phyloP scores from a whole-genome alignment of 2,329 filamentous ascomycete genomes.

The Alternaria brassicae region DNA sequence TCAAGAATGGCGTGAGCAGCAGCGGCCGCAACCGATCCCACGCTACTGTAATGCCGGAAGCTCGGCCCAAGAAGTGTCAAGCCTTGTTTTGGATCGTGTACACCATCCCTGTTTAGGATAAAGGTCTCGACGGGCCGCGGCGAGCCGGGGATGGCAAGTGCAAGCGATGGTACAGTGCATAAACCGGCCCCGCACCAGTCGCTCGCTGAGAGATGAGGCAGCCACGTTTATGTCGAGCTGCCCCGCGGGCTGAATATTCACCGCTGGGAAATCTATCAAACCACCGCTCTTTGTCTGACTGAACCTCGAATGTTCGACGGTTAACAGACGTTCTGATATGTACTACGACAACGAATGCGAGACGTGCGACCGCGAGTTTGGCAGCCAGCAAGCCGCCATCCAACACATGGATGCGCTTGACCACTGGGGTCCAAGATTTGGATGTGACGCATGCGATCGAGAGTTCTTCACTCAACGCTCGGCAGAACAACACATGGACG shows the following conservation, averaged over 20 bases:
- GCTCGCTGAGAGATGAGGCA: not conserved
- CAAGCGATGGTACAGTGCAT: too few relatives aligned
- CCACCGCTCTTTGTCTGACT: not conserved
- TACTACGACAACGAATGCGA: slow-evolving; percentile 18
- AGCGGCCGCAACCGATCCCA: too few relatives aligned
- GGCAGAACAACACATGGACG: slow-evolving; percentile 22
- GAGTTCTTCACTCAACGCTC: slow-evolving; percentile 14
- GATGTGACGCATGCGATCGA: slow-evolving; percentile 4
- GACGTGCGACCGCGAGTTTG: slow-evolving; percentile 18
- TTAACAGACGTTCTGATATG: not conserved
- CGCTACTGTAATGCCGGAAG: too few relatives aligned
- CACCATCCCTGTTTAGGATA: too few relatives aligned
- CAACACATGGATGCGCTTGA: not conserved
- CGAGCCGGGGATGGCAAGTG: too few relatives aligned
- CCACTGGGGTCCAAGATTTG: not conserved
- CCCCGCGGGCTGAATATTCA: not conserved
- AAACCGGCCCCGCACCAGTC: too few relatives aligned
- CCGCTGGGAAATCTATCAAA: not conserved
- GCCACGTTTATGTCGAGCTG: not conserved
- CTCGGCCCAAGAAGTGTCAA: too few relatives aligned
- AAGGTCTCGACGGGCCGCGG: too few relatives aligned
- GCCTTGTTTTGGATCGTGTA: too few relatives aligned
- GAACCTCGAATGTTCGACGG: not conserved
- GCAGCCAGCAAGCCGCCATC: not conserved
- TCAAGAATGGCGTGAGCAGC: too few relatives aligned